Percentiles rank a stretch among this genome's conserved stretches.
phyloP scores from a whole-genome alignment of 495 filamentous ascomycete genomes.

The Glonium stellatum region DNA sequence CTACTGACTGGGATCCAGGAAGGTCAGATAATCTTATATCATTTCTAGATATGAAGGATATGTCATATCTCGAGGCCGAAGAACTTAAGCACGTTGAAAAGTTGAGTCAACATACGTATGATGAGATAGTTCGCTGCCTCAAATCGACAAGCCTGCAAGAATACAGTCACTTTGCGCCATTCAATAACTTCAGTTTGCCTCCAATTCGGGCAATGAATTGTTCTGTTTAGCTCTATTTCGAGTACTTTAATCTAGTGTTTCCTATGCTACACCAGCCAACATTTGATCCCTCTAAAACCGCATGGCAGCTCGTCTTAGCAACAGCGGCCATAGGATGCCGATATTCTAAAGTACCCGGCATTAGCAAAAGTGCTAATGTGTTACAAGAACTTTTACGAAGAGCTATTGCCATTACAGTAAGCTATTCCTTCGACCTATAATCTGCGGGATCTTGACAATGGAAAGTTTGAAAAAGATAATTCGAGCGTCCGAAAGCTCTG shows the following conservation, averaged over 20 bases:
- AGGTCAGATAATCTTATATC: not conserved
- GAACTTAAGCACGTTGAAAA: constrained; percentile 8
- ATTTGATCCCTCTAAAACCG: constrained; percentile 8
- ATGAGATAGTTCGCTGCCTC: not conserved
- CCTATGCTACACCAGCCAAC: constrained; percentile 16
- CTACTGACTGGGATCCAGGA: not conserved
- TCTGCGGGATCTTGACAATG: not conserved
- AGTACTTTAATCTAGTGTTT: constrained; percentile 15
- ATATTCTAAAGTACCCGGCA: constrained; percentile 3
- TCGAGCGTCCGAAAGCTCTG: constrained; percentile 3
- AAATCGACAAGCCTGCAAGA: not conserved
- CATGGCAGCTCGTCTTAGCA: constrained; percentile 12
- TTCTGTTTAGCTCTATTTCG: constrained; percentile 16
- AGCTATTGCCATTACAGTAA: not conserved
- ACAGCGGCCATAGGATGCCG: constrained; percentile 10
- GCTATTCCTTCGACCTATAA: not conserved
- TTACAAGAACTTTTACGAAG: constrained; percentile 7
- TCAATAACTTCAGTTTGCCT: constrained; percentile 2
- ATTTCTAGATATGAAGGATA: not conserved
- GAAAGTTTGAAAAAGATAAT: constrained; percentile 7
- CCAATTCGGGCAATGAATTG: constrained; percentile 9
- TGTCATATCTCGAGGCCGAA: constrained; percentile 5
- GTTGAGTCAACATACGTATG: not conserved
- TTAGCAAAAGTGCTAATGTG: not conserved
- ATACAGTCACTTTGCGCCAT: not conserved